Evolutionary conservation across 352 stramenopile genomes (phyloP).

Genomic region (Phytopythium litorale): DNA sequence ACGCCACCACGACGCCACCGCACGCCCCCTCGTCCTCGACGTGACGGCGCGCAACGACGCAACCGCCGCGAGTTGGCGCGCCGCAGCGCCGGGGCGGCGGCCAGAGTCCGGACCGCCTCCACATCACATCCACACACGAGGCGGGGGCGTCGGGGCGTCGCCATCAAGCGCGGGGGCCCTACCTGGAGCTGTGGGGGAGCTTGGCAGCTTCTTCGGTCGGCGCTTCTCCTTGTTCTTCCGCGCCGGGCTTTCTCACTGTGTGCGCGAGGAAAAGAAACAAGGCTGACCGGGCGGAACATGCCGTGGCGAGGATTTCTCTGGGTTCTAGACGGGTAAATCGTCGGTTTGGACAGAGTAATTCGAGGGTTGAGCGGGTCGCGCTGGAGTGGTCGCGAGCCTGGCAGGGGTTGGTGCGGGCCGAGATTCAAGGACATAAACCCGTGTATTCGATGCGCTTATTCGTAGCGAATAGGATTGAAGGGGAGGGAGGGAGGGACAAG

Average conservation of each 20-base stretch:
- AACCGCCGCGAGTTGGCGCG: neutral
- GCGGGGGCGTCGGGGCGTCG: neutral
- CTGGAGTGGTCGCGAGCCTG: no score
- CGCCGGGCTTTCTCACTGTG: neutral
- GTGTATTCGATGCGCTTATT: conserved; percentile 9
- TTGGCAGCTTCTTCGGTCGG: neutral
- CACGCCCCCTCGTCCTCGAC: neutral
- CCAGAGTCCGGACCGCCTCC: neutral
- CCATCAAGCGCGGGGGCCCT: neutral
- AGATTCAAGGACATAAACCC: conserved; percentile 15
- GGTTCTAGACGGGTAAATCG: neutral
- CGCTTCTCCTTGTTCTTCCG: neutral
- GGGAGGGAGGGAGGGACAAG: conserved; percentile 13
- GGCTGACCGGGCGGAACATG: neutral
- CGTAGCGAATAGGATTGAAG: neutral
- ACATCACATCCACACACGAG: neutral
- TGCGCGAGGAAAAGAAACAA: neutral
- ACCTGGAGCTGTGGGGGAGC: neutral
- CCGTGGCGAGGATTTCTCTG: neutral
- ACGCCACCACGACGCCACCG: neutral
- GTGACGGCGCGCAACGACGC: conserved; percentile 4
- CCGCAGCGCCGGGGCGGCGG: neutral
- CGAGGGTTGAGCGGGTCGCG: neutral
- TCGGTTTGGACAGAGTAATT: neutral
- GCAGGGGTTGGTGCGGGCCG: neutral